Percentiles rank a stretch among this genome's conserved stretches.
These are phyloP conservation scores for Aquilaria sinensis DNA, from an alignment of 345 rosid genomes.

Conservation along the genomic window DNA sequence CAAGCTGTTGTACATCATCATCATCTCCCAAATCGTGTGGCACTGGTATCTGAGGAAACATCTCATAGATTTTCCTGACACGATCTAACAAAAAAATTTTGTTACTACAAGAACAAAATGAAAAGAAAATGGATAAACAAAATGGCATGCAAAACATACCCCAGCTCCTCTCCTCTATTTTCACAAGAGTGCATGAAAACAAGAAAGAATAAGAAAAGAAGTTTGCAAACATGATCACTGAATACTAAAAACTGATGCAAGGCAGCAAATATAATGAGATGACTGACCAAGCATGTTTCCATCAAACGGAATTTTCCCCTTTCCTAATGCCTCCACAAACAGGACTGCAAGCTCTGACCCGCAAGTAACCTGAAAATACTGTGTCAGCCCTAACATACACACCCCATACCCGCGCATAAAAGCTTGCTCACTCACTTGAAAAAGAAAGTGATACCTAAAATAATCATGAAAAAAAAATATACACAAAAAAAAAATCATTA, in stretches of 20 bases:
- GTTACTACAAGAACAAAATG: constrained; percentile 10
- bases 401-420: neutral
- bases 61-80: constrained; percentile 65
- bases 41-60: constrained; percentile 72
- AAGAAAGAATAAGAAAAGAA: neutral
- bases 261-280: constrained; percentile 9
- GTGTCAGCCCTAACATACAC: too few species aligned
- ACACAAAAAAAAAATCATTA: neutral
- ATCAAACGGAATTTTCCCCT: constrained; percentile 62
- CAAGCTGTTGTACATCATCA: constrained; percentile 67
- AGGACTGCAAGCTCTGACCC: constrained; percentile 83
- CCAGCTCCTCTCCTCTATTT: too few species aligned
- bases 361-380: constrained; percentile 62
- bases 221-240: neutral
- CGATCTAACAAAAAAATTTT: constrained; percentile 50
- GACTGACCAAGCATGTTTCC: constrained; percentile 71
- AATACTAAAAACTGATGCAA: neutral
- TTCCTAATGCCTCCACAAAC: constrained; percentile 70
- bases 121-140: neutral
- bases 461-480: too few species aligned
- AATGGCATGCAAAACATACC: neutral
- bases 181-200: too few species aligned
- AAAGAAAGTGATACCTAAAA: too few species aligned
- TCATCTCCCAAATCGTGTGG: constrained; percentile 67
- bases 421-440: constrained; percentile 3